Evolutionary conservation across 148 eudicot species (phyloP), one percentile per base, ranked within the genome.

Genomic region (Bassia scoparia): DNA sequence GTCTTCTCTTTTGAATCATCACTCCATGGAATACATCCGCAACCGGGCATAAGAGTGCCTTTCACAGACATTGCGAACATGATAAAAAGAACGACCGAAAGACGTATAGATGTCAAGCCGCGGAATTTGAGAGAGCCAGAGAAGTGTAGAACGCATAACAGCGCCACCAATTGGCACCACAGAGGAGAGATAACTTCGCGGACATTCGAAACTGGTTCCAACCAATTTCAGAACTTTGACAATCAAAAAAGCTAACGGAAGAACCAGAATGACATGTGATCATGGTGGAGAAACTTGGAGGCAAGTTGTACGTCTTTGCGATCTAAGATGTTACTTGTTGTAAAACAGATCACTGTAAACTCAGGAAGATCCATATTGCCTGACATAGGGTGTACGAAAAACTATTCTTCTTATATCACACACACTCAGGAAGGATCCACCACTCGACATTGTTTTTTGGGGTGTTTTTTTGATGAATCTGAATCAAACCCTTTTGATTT

Each of bases 261-360:
- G n/a, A n/a, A 87, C 41, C 90, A 89, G 31, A 89, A 89, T 0
- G 65, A 44, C 94, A 89, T 89, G 81, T 89, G 94, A 89, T 89
- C 90, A 89, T 87, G 43, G 94, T 87, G 9, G 87, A 90, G 0
- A 90, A 85, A 26, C 87, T 87, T 10, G 94, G 94, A 78, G 94
- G 90, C 94, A 89, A 89, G 44, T 89, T 87, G 67, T 84, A 89
- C 83, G 87, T 71, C 80, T 89, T n/a, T 87, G 0, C 83, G 84
- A 76, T 89, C 94, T n/a, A 89, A 79, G 76, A 89, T 89, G 88
- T 84, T n/a, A 89, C 56, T 89, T 89, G 86, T 89, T 89, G 90
- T 82, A n/a, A 89, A 17, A 89, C 89, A 54, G n/a, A 89, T 89
- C 8, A 89, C 90, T 7, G 87, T 81, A 87, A 89, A 76, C 85